Evolutionary conservation across 192 early-diverging fungal species (phyloP), one percentile per base, ranked within the genome.

Genomic region (Cetraspora pellucida): DNA sequence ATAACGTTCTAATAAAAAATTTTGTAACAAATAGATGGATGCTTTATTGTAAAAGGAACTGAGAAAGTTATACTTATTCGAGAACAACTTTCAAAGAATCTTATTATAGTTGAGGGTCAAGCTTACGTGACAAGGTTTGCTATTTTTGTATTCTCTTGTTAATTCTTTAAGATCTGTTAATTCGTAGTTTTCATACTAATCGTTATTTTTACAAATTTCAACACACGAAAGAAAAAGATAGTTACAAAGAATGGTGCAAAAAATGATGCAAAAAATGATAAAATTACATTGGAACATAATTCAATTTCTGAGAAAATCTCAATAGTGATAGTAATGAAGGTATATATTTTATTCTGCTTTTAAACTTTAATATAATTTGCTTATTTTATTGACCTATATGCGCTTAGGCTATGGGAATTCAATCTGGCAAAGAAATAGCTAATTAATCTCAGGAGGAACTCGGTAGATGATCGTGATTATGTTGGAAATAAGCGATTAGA

Each of bases 11-110:
- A 21, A 13, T 75, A 67, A 25, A 28, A 44, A 66, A 72, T 60
- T 10, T 44, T 31, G 19, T 31, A 19, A n/a, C n/a, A n/a, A 55
- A 25, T 74, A 90, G 87, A 90, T 52, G 97, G 97, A 37, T 99
- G 98, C 81, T 99, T 99, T 88, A 89, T 99, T 47, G 93, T 97
- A 75, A 91, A 95, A 30, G 97, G 97, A 27, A 92, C 92, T 1
- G 97, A 99, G 80, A 99, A 98, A 85, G 95, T 99, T 5, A 96
- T 97, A 86, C 79, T 99, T 60, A 95, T 99, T 46, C 97, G 98
- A 82, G 97, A 99, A 87, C 97, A 99, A 77, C 87, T 99, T 82
- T 96, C 95, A 25, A 99, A 99, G 81, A 99, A 99, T 85, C 89
- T 96, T 82, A 99, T 99, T 75, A 95, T 99, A 80, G 93, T 98